Conservation (phyloP, 2,329 filamentous ascomycete species). For the Phymatotrichopsis omnivora region DNA sequence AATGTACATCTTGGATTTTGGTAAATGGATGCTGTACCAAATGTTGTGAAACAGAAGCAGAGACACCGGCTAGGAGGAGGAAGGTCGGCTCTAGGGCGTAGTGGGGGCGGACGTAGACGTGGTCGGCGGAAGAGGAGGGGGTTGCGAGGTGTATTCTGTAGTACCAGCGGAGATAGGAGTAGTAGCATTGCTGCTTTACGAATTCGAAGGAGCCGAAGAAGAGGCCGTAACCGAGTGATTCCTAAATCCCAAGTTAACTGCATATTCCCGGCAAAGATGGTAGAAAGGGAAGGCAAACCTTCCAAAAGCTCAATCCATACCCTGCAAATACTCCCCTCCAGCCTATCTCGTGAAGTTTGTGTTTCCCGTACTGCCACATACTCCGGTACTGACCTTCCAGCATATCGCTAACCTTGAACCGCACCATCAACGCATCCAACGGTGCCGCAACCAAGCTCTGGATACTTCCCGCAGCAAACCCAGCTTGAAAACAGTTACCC, state of each 20-base stretch:
- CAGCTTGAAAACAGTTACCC: constrained; percentile 56
- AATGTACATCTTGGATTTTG: constrained; percentile 62
- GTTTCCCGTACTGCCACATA: constrained; percentile 62
- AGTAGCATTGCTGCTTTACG: constrained; percentile 63
- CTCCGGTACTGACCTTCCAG: constrained; percentile 46
- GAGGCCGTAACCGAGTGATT: constrained; percentile 30
- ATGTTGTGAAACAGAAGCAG: constrained; percentile 59
- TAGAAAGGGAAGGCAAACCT: constrained; percentile 54
- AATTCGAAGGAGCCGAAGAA: constrained; percentile 63
- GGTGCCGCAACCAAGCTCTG: constrained; percentile 65
- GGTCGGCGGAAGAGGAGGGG: constrained; percentile 33
- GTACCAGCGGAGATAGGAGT: constrained; percentile 59
- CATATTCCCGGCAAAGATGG: background rate
- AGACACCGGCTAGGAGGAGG: constrained; percentile 56
- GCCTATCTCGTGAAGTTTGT: constrained; percentile 62
- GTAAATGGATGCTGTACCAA: constrained; percentile 59
- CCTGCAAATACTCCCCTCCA: constrained; percentile 63
- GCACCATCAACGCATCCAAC: constrained; percentile 62
- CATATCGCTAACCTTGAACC: constrained; percentile 52
- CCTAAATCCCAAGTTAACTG: constrained; percentile 10
- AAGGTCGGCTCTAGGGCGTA: constrained; percentile 67
- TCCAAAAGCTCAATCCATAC: constrained; percentile 57
- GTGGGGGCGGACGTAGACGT: constrained; percentile 54
- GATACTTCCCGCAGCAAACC: constrained; percentile 56
- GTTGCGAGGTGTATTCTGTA: constrained; percentile 46